phyloP scores from a whole-genome alignment of 108 stramenopile genomes.

The Conticribra guillardii region DNA sequence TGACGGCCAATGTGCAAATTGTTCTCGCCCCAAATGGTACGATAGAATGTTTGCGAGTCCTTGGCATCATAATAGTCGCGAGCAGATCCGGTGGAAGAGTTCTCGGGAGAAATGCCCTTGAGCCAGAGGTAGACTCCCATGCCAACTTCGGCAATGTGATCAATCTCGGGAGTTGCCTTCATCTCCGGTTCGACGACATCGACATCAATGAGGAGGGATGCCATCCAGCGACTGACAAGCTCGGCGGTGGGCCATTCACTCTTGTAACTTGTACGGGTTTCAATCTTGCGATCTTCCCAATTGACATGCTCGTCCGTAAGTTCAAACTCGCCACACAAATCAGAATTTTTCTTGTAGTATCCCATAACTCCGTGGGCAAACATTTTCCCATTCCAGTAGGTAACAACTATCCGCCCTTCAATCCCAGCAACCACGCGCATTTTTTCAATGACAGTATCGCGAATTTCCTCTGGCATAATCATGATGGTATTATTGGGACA shows the following conservation, averaged over 20 bases:
- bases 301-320: conserved; percentile 49
- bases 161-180: conserved; percentile 18
- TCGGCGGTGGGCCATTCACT: conserved; percentile 43
- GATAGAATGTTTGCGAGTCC: conserved; percentile 60
- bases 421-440: conserved; percentile 49
- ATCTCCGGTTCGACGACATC: conserved; percentile 28
- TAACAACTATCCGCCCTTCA: conserved; percentile 46
- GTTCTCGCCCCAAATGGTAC: conserved; percentile 53
- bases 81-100: conserved; percentile 29
- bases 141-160: conserved; percentile 41
- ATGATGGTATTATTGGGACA: conserved; percentile 59
- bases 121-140: conserved; percentile 58
- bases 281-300: conserved; percentile 36
- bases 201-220: conserved; percentile 44
- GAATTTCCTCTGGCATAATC: conserved; percentile 53
- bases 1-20: conserved; percentile 54
- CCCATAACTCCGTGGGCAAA: conserved; percentile 55
- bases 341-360: conserved; percentile 51
- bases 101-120: conserved; percentile 30
- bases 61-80: conserved; percentile 57
- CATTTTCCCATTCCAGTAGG: conserved; percentile 56
- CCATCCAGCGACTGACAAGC: conserved; percentile 38
- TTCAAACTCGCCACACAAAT: conserved; percentile 49
- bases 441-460: conserved; percentile 49
- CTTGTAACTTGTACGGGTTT: conserved; percentile 46